A percentile compares a stretch with the other conserved stretches of the same genome.
These are phyloP conservation scores for Malassezia arunalokei DNA, from an alignment of 1,284 basidiomycete genomes.

Conservation along the genomic window DNA sequence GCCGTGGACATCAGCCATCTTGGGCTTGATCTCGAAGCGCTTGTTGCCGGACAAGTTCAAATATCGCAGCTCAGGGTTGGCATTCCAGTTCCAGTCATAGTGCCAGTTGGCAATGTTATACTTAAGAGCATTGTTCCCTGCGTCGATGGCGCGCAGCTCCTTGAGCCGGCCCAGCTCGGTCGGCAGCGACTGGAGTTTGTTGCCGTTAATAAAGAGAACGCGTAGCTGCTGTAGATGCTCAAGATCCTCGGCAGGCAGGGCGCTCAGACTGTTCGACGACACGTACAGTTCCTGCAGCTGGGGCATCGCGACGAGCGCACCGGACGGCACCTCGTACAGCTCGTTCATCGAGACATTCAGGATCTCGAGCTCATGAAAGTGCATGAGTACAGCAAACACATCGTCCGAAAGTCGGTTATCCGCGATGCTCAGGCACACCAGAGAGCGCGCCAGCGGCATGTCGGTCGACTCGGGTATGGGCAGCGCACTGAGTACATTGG, in stretches of 20 bases:
- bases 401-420: constrained; percentile 83
- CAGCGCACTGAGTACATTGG: constrained; percentile 70
- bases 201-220: constrained; percentile 76
- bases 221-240: constrained; percentile 31
- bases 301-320: constrained; percentile 61
- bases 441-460: constrained; percentile 57
- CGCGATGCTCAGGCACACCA: constrained; percentile 69
- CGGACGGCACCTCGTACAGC: constrained; percentile 64
- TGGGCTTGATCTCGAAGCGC: constrained; percentile 69
- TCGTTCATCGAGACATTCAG: constrained; percentile 94
- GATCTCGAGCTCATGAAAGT: constrained; percentile 52
- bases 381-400: constrained; percentile 63
- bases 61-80: constrained; percentile 82
- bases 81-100: constrained; percentile 99
- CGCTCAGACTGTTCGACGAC: constrained; percentile 82
- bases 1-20: constrained; percentile 43
- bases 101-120: constrained; percentile 99
- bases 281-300: constrained; percentile 76
- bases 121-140: constrained; percentile 84
- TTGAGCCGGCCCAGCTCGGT: constrained; percentile 75
- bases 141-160: constrained; percentile 72
- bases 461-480: constrained; percentile 51
- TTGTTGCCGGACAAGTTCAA: constrained; percentile 79
- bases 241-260: constrained; percentile 60
- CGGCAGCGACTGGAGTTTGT: constrained; percentile 81